These are phyloP conservation scores for Camptophora hylomeconis DNA, from an alignment of 2,329 filamentous ascomycete genomes.

Conservation along the genomic window DNA sequence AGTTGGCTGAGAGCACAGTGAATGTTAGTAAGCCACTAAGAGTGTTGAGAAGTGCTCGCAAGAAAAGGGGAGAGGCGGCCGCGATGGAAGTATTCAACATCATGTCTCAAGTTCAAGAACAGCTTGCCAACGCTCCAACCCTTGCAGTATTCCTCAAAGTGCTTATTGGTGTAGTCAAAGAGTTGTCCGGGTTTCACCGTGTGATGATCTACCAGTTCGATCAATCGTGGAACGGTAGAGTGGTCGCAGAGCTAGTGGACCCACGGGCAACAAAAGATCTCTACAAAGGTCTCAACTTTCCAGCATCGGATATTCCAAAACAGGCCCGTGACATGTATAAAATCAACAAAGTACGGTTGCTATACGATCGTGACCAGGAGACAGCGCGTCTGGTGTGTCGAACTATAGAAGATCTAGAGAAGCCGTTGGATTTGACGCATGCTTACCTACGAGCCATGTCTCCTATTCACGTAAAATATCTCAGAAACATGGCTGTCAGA, in stretches of 20 bases:
- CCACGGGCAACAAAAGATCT: constrained; percentile 66
- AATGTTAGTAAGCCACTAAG: constrained; percentile 65
- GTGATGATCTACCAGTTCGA: constrained; percentile 94
- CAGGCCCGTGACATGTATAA: constrained; percentile 84
- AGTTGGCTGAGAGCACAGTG: constrained; percentile 62
- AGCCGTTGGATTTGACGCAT: constrained; percentile 70
- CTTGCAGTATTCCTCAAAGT: constrained; percentile 67
- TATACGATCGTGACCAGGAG: constrained; percentile 72
- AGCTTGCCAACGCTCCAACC: constrained; percentile 58
- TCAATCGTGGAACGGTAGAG: constrained; percentile 64
- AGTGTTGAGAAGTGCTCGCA: constrained; percentile 60
- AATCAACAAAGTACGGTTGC: constrained; percentile 73
- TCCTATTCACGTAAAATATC: constrained; percentile 77
- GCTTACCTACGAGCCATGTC: constrained; percentile 81
- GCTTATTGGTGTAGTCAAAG: constrained; percentile 73
- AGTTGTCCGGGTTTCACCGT: constrained; percentile 79
- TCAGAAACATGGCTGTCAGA: constrained; percentile 80
- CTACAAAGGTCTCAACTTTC: constrained; percentile 79
- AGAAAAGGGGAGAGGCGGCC: constrained; percentile 68
- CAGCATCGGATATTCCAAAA: constrained; percentile 72
- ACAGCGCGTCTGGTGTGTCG: constrained; percentile 74
- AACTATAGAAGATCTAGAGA: constrained; percentile 57
- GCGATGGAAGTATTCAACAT: constrained; percentile 88
- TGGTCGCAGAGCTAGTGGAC: constrained; percentile 78
- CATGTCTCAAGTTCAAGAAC: constrained; percentile 82